Evolutionary conservation across 2,329 filamentous ascomycete genomes (phyloP), one percentile per base, ranked within the genome.

Genomic region (Claviceps pazoutovae): DNA sequence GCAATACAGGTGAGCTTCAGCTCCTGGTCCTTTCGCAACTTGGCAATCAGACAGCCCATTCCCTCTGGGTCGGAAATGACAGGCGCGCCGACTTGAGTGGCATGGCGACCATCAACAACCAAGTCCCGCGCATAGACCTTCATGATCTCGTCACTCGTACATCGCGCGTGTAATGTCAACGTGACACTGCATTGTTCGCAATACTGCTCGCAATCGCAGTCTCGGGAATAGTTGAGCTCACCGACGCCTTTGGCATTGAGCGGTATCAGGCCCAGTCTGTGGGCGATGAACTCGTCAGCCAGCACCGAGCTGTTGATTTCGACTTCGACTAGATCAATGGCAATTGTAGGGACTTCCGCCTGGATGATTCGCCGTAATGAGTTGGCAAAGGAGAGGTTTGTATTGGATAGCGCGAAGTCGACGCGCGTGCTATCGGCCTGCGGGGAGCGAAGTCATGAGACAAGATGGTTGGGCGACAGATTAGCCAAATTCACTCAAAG

Each of bases 121-220:
- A 98, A 71, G 67, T 98, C 91, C 53, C 89, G 82, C 53, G 93
- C 90, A 65, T 94, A 96, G 9, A 98, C 88, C 62, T 87, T 88
- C 83, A 98, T 93, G 55, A 91, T 84, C 56, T 91, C 85, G 60
- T 93, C 88, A 49, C 80, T 79, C 3, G 82, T 89, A 69, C 89
- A 95, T 64, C 86, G 84, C 43, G 88, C 91, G 63, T 95, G 84
- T 41, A 98, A 77, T 3, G 80, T 84, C 30, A 98, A 79, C 23
- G 82, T 85, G 49, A 97, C 86, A 59, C 86, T 87, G 74, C 93
- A 98, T 60, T 86, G 80, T 58, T 95, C 86, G 73, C 93, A 98
- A 72, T 90, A 88, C 61, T 91, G 84, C 61, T 96, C 91, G 74
- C 93, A 98, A 64, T 95, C 88, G 74, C 93, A 98, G 70, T 97